phyloP scores from a whole-genome alignment of 495 filamentous ascomycete species.

The Trichoderma orchidacearum region DNA sequence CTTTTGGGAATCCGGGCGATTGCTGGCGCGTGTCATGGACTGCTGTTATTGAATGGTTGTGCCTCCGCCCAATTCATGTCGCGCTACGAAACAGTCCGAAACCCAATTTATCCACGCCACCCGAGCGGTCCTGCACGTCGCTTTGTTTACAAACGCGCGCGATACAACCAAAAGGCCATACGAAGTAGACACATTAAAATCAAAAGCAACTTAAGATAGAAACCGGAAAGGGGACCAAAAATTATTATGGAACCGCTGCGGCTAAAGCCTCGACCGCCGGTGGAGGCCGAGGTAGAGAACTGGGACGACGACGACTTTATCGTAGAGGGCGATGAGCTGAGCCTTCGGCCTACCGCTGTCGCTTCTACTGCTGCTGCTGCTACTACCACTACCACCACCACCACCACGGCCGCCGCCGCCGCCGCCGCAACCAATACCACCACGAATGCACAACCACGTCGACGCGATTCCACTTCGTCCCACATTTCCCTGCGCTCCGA shows the following conservation, averaged over 20 bases:
- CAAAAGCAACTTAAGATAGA: too few relatives aligned
- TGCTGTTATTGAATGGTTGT: background rate
- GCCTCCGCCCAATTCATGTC: background rate
- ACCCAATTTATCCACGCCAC: background rate
- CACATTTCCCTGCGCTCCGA: slow-evolving; percentile 69
- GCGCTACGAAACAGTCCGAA: background rate
- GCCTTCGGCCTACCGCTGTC: slow-evolving; percentile 46
- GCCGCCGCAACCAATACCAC: too few relatives aligned
- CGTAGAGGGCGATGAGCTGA: slow-evolving; percentile 57
- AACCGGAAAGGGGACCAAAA: too few relatives aligned
- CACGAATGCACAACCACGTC: slow-evolving; percentile 35
- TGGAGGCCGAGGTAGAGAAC: slow-evolving; percentile 55
- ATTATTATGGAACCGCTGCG: slow-evolving; percentile 45
- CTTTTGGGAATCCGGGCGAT: background rate
- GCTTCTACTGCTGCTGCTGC: too few relatives aligned
- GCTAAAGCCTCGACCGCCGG: slow-evolving; percentile 37
- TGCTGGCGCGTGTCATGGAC: too few relatives aligned
- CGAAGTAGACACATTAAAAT: background rate
- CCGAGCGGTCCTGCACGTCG: background rate
- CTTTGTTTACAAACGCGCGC: slow-evolving; percentile 1
- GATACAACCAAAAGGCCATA: background rate
- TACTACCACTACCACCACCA: too few relatives aligned
- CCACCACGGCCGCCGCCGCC: too few relatives aligned
- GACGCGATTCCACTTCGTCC: slow-evolving; percentile 65
- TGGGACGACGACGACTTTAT: slow-evolving; percentile 84